Evolutionary conservation across 148 eudicot species (phyloP).

Genomic region (Pouteria glomerata): DNA sequence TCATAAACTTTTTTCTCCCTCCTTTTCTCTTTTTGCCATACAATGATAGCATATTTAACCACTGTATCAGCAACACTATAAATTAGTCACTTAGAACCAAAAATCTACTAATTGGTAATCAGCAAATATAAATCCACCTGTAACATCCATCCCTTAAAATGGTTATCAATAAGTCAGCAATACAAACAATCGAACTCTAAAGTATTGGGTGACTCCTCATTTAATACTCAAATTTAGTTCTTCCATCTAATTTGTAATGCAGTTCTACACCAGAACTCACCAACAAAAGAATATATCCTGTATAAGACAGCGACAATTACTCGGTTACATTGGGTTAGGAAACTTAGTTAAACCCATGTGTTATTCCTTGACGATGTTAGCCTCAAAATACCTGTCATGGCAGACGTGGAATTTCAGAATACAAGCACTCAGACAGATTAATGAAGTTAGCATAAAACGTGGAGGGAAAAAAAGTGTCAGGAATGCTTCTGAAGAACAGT

Average conservation of each 20-base stretch:
- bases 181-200: not conserved
- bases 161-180: constrained; percentile 5
- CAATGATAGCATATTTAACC: constrained; percentile 9
- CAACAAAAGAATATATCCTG: not conserved
- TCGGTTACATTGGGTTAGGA: constrained; percentile 12
- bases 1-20: not conserved
- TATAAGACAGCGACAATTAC: constrained; percentile 7
- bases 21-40: not conserved
- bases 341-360: constrained; percentile 23
- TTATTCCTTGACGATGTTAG: constrained; percentile 52
- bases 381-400: constrained; percentile 66
- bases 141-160: not conserved
- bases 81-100: not conserved
- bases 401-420: constrained; percentile 28
- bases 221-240: not conserved
- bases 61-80: not conserved
- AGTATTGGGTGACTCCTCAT: not conserved
- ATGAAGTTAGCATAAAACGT: constrained; percentile 51
- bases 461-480: constrained; percentile 41
- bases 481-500: constrained; percentile 46
- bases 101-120: not conserved
- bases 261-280: not conserved
- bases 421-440: constrained; percentile 28
- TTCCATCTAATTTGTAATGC: not conserved
- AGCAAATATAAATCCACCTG: not conserved